phyloP scores from a whole-genome alignment of 306 rosid species.

The Adenanthera pavonina region DNA sequence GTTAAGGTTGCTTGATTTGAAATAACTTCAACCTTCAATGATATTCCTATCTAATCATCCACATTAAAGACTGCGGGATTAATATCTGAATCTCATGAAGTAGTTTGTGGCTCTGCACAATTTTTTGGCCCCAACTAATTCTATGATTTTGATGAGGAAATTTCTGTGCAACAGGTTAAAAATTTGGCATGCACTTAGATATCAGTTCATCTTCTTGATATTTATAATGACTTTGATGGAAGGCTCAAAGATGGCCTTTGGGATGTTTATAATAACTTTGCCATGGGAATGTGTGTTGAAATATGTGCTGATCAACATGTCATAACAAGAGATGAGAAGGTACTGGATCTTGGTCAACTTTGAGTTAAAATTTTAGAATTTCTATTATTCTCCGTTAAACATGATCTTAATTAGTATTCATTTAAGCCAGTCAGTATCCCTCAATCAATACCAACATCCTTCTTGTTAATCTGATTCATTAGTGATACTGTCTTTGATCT shows the following conservation, averaged over 20 bases:
- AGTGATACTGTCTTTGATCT: background rate
- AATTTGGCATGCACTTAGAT: too few species aligned
- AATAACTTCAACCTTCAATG: too few species aligned
- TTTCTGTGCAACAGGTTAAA: too few species aligned
- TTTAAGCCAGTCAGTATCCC: background rate
- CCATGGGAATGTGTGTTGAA: conserved; percentile 95
- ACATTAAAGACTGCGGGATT: too few species aligned
- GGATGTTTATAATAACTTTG: conserved; percentile 93
- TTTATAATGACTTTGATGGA: conserved; percentile 55
- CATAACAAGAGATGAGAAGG: conserved; percentile 91
- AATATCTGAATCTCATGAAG: too few species aligned
- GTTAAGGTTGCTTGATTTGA: too few species aligned
- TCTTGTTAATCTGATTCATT: background rate
- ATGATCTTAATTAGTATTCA: conserved; percentile 19
- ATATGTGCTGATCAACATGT: conserved; percentile 74
- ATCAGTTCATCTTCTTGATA: too few species aligned
- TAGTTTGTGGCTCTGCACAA: too few species aligned
- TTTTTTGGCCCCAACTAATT: too few species aligned
- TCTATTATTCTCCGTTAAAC: background rate
- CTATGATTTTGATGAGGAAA: too few species aligned
- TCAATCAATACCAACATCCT: background rate
- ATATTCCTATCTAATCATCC: too few species aligned
- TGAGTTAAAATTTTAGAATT: conserved; percentile 10
- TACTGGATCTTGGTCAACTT: conserved; percentile 41
- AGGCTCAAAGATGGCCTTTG: conserved; percentile 97